Conservation (phyloP, 345 rosid genomes). For the Eucalyptus marginata region DNA sequence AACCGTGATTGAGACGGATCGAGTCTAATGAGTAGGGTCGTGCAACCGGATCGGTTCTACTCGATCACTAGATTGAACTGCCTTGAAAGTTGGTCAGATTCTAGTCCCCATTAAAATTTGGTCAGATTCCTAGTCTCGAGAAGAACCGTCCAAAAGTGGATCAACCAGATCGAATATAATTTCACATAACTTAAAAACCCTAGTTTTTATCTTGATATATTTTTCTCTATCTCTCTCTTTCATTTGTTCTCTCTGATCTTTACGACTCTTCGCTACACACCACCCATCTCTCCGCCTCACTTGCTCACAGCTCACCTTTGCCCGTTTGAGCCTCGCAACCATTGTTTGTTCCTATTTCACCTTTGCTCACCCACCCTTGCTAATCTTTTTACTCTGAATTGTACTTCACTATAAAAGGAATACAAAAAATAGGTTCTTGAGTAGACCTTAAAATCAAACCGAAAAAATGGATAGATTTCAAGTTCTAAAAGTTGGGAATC, state of each 20-base stretch:
- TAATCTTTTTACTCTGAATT: too few species aligned
- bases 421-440: rapidly evolving
- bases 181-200: too few species aligned
- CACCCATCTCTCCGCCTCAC: neutral
- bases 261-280: rapidly evolving
- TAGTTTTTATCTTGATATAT: too few species aligned
- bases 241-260: too few species aligned
- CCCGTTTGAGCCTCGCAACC: neutral
- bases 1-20: neutral
- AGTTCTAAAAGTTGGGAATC: rapidly evolving
- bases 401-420: too few species aligned
- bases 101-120: too few species aligned
- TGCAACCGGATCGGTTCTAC: neutral
- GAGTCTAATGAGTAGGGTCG: neutral
- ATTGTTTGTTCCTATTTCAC: too few species aligned
- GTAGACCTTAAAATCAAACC: too few species aligned
- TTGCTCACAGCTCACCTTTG: neutral
- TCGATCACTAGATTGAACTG: rapidly evolving
- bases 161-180: rapidly evolving
- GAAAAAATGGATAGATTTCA: rapidly evolving
- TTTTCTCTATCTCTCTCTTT: neutral
- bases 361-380: too few species aligned
- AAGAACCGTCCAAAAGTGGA: too few species aligned
- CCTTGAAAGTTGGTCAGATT: neutral
- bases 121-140: too few species aligned